Conservation (phyloP, 176 grass and related monocot genomes). For the Puya raimondii region DNA sequence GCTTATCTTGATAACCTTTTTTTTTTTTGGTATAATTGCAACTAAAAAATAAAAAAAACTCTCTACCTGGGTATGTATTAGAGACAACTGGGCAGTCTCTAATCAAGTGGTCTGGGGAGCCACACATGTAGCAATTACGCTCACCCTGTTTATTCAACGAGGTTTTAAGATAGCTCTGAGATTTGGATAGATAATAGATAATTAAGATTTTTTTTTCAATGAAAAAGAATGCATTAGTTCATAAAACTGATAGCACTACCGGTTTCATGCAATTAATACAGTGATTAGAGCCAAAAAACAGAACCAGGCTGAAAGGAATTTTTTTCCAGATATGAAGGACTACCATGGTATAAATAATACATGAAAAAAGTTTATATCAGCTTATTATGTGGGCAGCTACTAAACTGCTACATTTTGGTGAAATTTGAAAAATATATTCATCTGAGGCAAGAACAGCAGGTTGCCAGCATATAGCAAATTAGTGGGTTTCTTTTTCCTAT, state of each 20-base stretch:
- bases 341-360: neutral
- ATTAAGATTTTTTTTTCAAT: neutral
- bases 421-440: neutral
- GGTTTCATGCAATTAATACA: neutral
- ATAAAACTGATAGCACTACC: neutral
- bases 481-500: neutral
- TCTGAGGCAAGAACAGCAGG: neutral
- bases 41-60: neutral
- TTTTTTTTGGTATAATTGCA: neutral
- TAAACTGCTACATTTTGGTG: neutral
- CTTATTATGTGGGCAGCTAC: neutral
- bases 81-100: constrained; percentile 20
- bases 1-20: neutral
- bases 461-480: neutral
- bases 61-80: constrained; percentile 19
- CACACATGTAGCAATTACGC: constrained; percentile 27
- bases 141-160: constrained; percentile 6
- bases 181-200: neutral
- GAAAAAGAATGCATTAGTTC: too few relatives aligned
- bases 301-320: neutral
- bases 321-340: neutral
- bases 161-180: neutral
- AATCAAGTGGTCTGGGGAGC: constrained; percentile 23
- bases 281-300: neutral
- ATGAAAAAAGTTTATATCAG: neutral